phyloP scores from a whole-genome alignment of 345 rosid genomes.

The Cardamine chenopodiifolia region DNA sequence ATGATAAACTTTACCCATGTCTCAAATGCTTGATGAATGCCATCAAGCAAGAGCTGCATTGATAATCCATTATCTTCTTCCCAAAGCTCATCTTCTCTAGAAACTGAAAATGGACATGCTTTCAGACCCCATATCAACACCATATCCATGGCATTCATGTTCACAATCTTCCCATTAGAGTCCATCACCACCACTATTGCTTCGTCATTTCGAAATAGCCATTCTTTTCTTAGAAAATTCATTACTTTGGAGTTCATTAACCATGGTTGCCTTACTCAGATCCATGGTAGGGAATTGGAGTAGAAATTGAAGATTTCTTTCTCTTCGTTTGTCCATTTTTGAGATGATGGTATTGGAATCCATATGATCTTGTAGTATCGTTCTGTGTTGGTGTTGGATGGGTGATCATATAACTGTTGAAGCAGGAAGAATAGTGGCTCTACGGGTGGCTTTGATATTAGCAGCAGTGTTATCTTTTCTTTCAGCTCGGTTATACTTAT shows the following conservation, averaged over 20 bases:
- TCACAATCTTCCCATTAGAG: slow-evolving; percentile 53
- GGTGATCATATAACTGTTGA: slow-evolving; percentile 61
- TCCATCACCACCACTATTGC: slow-evolving; percentile 66
- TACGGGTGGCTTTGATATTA: slow-evolving; percentile 61
- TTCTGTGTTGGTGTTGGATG: slow-evolving; percentile 43
- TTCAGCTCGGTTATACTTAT: slow-evolving; percentile 56
- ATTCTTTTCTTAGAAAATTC: slow-evolving; percentile 55
- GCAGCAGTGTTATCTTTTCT: slow-evolving; percentile 59
- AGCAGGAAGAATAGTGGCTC: slow-evolving; percentile 62
- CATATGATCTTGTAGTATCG: slow-evolving; percentile 58
- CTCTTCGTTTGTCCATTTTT: slow-evolving; percentile 60
- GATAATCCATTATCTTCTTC: slow-evolving; percentile 54
- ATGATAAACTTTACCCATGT: slow-evolving; percentile 51
- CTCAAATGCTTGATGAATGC: slow-evolving; percentile 54
- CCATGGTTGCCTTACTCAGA: slow-evolving; percentile 61
- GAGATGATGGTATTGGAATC: slow-evolving; percentile 59
- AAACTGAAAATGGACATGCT: slow-evolving; percentile 73
- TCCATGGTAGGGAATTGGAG: slow-evolving; percentile 65
- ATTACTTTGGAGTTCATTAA: slow-evolving; percentile 51
- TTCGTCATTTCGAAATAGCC: slow-evolving; percentile 55
- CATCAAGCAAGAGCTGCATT: slow-evolving; percentile 53
- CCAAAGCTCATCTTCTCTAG: slow-evolving; percentile 73
- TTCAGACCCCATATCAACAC: slow-evolving; percentile 69
- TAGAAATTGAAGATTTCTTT: slow-evolving; percentile 44
- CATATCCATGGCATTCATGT: slow-evolving; percentile 74